These are phyloP conservation scores for Ceratocystis colombiana DNA, from an alignment of 2,329 filamentous ascomycete genomes.

Conservation along the genomic window DNA sequence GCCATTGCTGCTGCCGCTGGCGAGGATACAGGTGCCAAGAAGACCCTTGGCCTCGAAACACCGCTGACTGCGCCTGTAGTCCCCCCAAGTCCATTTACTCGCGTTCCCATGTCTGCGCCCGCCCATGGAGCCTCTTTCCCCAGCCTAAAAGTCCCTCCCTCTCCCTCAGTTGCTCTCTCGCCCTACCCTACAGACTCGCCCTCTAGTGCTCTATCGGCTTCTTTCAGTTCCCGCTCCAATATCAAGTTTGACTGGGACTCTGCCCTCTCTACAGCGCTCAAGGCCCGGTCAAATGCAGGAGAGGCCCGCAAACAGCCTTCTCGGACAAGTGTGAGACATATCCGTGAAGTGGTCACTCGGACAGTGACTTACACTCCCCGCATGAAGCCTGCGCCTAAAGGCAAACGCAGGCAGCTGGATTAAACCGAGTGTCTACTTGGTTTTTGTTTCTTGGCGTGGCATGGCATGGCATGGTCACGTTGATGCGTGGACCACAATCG, in stretches of 20 bases:
- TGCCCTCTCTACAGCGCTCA: slow-evolving; percentile 41
- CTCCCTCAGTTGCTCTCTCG: slow-evolving; percentile 53
- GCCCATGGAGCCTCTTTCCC: slow-evolving; percentile 51
- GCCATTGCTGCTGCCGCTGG: slow-evolving; percentile 23
- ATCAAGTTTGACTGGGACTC: slow-evolving; percentile 73
- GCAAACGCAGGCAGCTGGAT: slow-evolving; percentile 72
- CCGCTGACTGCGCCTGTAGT: slow-evolving; percentile 32
- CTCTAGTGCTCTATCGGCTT: slow-evolving; percentile 60
- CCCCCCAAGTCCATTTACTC: slow-evolving; percentile 44
- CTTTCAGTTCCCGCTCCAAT: slow-evolving; percentile 54
- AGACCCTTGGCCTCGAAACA: slow-evolving; percentile 29
- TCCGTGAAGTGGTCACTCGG: slow-evolving; percentile 84
- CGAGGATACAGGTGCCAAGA: slow-evolving; percentile 31
- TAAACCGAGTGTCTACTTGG: slow-evolving; percentile 27
- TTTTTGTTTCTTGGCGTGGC: background rate
- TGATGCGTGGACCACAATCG: slow-evolving; percentile 11
- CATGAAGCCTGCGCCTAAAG: slow-evolving; percentile 81
- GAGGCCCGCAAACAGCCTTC: slow-evolving; percentile 46
- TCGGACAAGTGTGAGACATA: slow-evolving; percentile 55
- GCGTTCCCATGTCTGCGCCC: slow-evolving; percentile 50
- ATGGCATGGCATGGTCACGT: slow-evolving; percentile 19
- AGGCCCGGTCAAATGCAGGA: slow-evolving; percentile 42
- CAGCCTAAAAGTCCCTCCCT: slow-evolving; percentile 66
- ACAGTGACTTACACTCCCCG: slow-evolving; percentile 83
- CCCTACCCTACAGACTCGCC: slow-evolving; percentile 50